Evolutionary conservation across 1,139 yeast species (phyloP), one percentile per base, ranked within the genome.

Genomic region (Saccharomycopsis hybrid): DNA sequence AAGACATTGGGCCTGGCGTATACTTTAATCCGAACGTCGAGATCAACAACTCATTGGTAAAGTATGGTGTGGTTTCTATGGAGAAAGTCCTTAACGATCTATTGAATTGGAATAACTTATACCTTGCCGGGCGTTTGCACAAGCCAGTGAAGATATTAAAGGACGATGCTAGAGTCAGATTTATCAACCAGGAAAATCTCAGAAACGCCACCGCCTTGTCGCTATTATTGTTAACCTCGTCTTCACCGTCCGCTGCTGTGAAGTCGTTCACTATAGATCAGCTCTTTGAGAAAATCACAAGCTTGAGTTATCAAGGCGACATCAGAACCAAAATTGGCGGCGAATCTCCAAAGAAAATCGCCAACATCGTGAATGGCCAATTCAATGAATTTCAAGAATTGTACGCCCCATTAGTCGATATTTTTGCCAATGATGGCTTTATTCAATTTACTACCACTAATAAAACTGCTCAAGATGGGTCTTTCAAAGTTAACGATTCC

Each of bases 111-210:
- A 72, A 80, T 35, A 77, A 92, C 0, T 75, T 92, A 58, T 92
- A 92, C 60, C 64, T 92, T 37, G 95, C 97, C 0, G 99, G 99
- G 1, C 72, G 99, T 55, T 70, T 94, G 54, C 98, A 92, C 59
- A 92, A 92, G 62, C 99, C 99, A 0, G 95, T 92, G 8, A 83
- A 85, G 56, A 76, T 85, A 36, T 65, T 90, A 40, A 74, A 78
- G 51, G 84, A 80, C 54, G 80, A 82, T 54, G 73, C 82, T 1
- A 70, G 74, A 58, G 72, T 86, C 11, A 72, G 78, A 54, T 75
- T 80, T 52, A 73, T 85, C 58, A 85, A 87, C 60, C 92, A 86
- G 60, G 78, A 76, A 54, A 94, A 92, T 62, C 70, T 92, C 55
- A 74, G 81, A 53, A 82, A 83, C 54, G 97, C 96, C 5, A 74